These are phyloP conservation scores for Cajanus cajan DNA, from an alignment of 306 rosid genomes.

Conservation along the genomic window DNA sequence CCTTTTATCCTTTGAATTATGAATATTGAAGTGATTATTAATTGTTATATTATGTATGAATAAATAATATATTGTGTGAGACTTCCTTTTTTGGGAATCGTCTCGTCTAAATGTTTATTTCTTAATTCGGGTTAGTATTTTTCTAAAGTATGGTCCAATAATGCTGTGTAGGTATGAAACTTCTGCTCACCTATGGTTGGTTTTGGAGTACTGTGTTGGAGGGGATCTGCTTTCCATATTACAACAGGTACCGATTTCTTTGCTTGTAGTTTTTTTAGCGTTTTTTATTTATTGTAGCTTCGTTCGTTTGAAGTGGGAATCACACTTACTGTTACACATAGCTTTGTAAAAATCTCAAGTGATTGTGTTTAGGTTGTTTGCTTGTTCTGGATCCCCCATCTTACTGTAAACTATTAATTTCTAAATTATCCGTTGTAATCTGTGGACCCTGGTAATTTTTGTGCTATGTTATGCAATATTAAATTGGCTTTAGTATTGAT, in stretches of 20 bases:
- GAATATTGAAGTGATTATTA: neutral
- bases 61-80: neutral
- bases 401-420: neutral
- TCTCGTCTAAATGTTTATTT: neutral
- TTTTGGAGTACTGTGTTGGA: slow-evolving; percentile 94
- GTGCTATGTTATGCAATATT: neutral
- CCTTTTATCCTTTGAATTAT: neutral
- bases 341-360: neutral
- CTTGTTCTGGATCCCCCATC: neutral
- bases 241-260: slow-evolving; percentile 61
- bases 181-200: slow-evolving; percentile 96
- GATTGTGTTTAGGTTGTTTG: neutral
- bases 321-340: neutral
- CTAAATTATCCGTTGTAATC: slow-evolving; percentile 3
- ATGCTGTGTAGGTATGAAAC: slow-evolving; percentile 82
- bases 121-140: neutral
- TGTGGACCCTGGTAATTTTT: neutral
- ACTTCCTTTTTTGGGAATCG: neutral
- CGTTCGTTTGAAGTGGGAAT: neutral
- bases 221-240: slow-evolving; percentile 84
- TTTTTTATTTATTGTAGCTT: neutral
- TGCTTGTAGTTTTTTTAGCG: neutral
- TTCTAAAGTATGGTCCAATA: slow-evolving; percentile 13
- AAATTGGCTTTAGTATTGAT: slow-evolving; percentile 13
- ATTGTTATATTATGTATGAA: neutral